phyloP scores from a whole-genome alignment of 257 asterid genomes.

The Mentha longifolia region DNA sequence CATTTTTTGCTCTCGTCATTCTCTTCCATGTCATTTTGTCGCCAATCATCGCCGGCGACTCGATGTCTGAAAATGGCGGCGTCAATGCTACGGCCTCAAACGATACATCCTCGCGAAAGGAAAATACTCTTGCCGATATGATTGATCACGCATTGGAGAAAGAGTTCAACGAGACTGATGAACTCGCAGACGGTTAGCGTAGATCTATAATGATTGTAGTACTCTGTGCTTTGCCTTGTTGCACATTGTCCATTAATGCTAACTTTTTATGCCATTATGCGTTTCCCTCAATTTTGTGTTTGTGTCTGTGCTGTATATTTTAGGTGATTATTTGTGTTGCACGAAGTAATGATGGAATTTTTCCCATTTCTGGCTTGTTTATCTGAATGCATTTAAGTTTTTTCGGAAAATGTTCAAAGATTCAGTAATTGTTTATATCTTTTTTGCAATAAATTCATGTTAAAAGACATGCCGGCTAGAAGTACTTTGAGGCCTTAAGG shows the following conservation, averaged over 20 bases:
- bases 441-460: conserved; percentile 17
- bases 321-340: conserved; percentile 19
- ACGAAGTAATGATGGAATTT: conserved; percentile 14
- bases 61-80: conserved; percentile 34
- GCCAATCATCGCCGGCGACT: conserved; percentile 45
- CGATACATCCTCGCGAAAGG: conserved; percentile 48
- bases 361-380: conserved; percentile 24
- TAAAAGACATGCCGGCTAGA: background rate
- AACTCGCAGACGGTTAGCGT: conserved; percentile 63
- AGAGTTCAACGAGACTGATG: conserved; percentile 80
- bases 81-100: conserved; percentile 39
- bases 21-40: conserved; percentile 35
- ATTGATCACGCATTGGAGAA: conserved; percentile 73
- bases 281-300: background rate
- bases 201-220: conserved; percentile 33
- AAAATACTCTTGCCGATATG: conserved; percentile 58
- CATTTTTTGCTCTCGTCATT: conserved; percentile 32
- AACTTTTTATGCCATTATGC: background rate
- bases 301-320: background rate
- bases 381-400: conserved; percentile 14
- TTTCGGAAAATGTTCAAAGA: conserved; percentile 13
- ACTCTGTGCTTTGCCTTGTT: conserved; percentile 28
- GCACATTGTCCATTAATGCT: conserved; percentile 16
- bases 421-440: background rate
- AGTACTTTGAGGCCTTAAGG: background rate